phyloP scores from a whole-genome alignment of 805 yeast genomes.

The Myxozyma mucilagina region DNA sequence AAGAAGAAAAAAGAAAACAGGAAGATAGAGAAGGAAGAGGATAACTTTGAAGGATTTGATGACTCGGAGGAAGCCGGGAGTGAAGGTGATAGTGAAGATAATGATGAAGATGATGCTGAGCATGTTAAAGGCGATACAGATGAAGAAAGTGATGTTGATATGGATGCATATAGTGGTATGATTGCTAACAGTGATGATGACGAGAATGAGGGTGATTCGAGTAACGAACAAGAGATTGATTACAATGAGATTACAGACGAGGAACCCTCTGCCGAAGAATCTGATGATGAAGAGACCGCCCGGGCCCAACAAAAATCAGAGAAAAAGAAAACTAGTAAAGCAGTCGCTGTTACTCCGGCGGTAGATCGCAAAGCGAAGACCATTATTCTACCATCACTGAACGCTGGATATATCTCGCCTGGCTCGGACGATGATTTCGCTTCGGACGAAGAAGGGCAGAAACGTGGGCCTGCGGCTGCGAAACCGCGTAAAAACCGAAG shows the following conservation, averaged over 20 bases:
- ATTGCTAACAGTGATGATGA: constrained; percentile 10
- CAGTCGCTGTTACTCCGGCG: background rate
- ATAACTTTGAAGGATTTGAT: constrained; percentile 2
- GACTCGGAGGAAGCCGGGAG: background rate
- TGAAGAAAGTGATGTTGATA: constrained; percentile 34
- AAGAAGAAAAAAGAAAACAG: background rate
- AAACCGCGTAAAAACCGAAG: constrained; percentile 76
- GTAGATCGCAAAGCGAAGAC: constrained; percentile 21
- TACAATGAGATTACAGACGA: constrained; percentile 9
- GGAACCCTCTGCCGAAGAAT: constrained; percentile 3
- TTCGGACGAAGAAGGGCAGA: constrained; percentile 44
- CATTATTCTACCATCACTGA: constrained; percentile 63
- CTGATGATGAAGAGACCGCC: constrained; percentile 13
- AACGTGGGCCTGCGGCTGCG: constrained; percentile 22
- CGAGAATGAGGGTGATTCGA: constrained; percentile 3
- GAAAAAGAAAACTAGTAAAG: background rate
- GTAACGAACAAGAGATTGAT: constrained; percentile 12
- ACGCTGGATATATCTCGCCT: constrained; percentile 81
- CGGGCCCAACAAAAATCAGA: constrained; percentile 30
- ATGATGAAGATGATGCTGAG: constrained; percentile 24
- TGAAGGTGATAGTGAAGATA: constrained; percentile 1
- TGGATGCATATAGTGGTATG: constrained; percentile 3
- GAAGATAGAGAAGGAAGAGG: background rate
- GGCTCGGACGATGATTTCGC: constrained; percentile 55
- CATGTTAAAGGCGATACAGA: constrained; percentile 32